phyloP scores from a whole-genome alignment of 75 land plant genomes.

The Selaginella tamariscina region DNA sequence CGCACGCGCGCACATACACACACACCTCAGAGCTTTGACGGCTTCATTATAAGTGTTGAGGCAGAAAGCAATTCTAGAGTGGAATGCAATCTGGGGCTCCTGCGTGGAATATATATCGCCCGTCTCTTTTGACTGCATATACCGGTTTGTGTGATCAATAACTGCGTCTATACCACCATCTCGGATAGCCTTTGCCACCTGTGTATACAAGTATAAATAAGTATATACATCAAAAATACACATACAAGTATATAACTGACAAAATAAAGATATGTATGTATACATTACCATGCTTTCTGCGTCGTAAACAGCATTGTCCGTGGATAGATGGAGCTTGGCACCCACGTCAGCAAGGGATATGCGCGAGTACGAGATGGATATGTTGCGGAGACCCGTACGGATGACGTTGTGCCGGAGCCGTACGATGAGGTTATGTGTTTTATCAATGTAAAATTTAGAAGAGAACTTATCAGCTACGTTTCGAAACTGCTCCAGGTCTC shows the following conservation, averaged over 20 bases:
- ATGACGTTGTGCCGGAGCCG: slow-evolving; percentile 96
- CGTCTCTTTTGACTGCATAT: slow-evolving; percentile 93
- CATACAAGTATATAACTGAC: no score
- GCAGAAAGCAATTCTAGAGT: slow-evolving; percentile 90
- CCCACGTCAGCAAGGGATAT: slow-evolving; percentile 91
- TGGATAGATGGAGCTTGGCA: slow-evolving; percentile 68
- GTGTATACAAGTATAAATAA: no score
- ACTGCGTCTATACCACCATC: slow-evolving; percentile 98
- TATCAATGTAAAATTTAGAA: slow-evolving; percentile 47
- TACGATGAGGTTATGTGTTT: slow-evolving; percentile 91
- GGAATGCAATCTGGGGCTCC: slow-evolving; percentile 86
- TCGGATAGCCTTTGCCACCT: slow-evolving; percentile 89
- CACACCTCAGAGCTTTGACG: slow-evolving; percentile 79
- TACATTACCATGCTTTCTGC: slow-evolving; percentile 94
- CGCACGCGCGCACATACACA: no score
- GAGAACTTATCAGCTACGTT: slow-evolving; percentile 80
- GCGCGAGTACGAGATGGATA: slow-evolving; percentile 87
- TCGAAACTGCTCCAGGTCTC: slow-evolving; percentile 80
- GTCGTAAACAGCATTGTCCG: slow-evolving; percentile 78
- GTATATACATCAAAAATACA: no score
- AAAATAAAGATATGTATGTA: no score
- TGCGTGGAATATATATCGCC: slow-evolving; percentile 96
- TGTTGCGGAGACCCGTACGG: slow-evolving; percentile 85
- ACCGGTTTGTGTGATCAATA: slow-evolving; percentile 80
- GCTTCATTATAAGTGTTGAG: slow-evolving; percentile 98